Evolutionary conservation across 2,329 filamentous ascomycete genomes (phyloP), one percentile per base, ranked within the genome.

Genomic region (Ascochyta pisi): DNA sequence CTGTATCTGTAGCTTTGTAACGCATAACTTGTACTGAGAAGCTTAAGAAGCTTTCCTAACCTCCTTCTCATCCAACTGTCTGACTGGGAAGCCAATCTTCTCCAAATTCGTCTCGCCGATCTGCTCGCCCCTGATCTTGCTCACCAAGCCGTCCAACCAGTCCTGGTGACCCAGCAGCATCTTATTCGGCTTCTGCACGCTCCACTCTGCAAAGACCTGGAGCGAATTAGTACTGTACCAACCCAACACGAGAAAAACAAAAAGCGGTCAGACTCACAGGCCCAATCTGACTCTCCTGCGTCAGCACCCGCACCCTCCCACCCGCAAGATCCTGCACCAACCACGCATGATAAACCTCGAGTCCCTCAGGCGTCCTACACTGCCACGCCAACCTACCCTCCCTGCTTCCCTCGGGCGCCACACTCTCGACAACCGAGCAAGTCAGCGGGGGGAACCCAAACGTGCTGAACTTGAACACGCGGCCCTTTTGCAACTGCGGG

Each of bases 131-230:
- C 47, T 64, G 7, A 67, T 70, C 23, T 62, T 63, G 16, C 55
- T 64, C 13, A 76, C 63, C 38, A 76, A 31, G 3, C 73, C 73
- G 47, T 76, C 73, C 44, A 74, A 49, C 73, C 73, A 75, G 48
- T 76, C 72, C 54, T 75, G 72, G 54, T 75, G 73, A 5, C 72
- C 73, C 22, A 72, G 42, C n/a, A 76, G 54, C 72, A 76, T 74
- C 34, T 58, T 59, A 52, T 76, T 74, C 38, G 73, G 73, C 57
- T 69, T 74, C 46, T 60, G 54, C 15, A 24, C 57, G 35, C 62
- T 63, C 57, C 68, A 60, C 12, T 71, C 61, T 38, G 56, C 61
- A 22, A 71, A 71, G 0, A 70, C 56, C 46, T 54, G 10, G 1
- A 19, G 8, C 3, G 29, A 35, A 24, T 54, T 15, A 54, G 51